A percentile compares a stretch with the other conserved stretches of the same genome.
Conservation (phyloP, 768 basidiomycete species). For the Amanita inopinata region DNA sequence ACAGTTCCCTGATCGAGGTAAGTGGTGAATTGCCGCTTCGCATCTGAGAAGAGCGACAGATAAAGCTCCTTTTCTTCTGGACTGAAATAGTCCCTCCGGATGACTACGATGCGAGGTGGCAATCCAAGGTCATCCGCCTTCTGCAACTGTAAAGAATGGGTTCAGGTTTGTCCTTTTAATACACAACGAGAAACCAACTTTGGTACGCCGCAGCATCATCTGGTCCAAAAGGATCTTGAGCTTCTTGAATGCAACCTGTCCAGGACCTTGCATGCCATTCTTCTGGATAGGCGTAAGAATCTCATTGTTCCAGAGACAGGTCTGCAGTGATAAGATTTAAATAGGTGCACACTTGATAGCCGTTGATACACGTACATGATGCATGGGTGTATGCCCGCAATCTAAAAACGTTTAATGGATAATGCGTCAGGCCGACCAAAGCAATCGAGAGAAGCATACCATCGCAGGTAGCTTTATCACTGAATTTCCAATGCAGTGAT, state of each 20-base stretch:
- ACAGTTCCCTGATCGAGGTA: constrained; percentile 87
- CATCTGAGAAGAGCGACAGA: constrained; percentile 83
- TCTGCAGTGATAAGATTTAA: constrained; percentile 30
- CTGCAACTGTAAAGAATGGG: constrained; percentile 51
- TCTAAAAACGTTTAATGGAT: constrained; percentile 29
- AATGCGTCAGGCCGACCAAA: background rate
- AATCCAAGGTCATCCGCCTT: constrained; percentile 93
- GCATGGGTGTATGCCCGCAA: constrained; percentile 80
- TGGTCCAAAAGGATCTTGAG: constrained; percentile 80
- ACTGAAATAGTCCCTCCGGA: constrained; percentile 88
- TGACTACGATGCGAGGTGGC: constrained; percentile 84
- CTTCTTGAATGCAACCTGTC: constrained; percentile 82
- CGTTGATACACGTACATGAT: constrained; percentile 46
- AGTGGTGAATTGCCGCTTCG: constrained; percentile 85
- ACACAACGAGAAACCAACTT: constrained; percentile 29
- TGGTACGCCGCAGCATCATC: constrained; percentile 93
- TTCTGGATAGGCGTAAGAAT: constrained; percentile 95
- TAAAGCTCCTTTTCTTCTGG: constrained; percentile 97
- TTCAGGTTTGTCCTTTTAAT: background rate
- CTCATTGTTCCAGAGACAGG: constrained; percentile 96
- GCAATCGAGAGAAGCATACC: constrained; percentile 31
- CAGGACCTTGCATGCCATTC: constrained; percentile 73
- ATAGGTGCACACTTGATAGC: background rate
- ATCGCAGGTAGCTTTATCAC: constrained; percentile 74
- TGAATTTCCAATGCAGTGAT: constrained; percentile 90